Conservation (phyloP, 495 filamentous ascomycete genomes). For the Neurospora sp. region DNA sequence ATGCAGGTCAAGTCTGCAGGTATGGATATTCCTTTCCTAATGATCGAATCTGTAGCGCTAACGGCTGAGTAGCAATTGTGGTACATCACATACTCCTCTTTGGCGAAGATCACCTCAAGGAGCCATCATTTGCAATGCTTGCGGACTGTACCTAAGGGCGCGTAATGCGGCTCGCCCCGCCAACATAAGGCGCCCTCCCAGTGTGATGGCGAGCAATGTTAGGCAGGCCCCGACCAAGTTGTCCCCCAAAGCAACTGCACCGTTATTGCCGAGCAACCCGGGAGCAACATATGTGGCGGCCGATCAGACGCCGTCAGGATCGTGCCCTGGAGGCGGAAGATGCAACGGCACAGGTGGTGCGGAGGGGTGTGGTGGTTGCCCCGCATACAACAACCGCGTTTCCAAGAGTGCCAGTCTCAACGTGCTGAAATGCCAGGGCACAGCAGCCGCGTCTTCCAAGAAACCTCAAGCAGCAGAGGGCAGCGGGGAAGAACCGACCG, state of each 20-base stretch:
- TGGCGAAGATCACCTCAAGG: constrained; percentile 92
- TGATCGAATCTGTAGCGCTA: constrained; percentile 8
- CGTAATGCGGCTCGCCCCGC: constrained; percentile 83
- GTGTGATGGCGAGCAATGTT: constrained; percentile 27
- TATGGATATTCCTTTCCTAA: constrained; percentile 16
- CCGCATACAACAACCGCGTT: constrained; percentile 93
- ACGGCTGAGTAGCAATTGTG: constrained; percentile 66
- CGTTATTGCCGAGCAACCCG: constrained; percentile 31
- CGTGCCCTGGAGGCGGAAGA: constrained; percentile 87
- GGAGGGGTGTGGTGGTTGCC: constrained; percentile 92
- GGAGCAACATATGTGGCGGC: constrained; percentile 70
- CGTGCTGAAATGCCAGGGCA: constrained; percentile 38
- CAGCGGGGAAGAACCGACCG: constrained; percentile 27
- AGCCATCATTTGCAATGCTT: constrained; percentile 95
- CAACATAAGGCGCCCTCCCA: constrained; percentile 65
- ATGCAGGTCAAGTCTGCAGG: constrained; percentile 47
- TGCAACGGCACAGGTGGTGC: constrained; percentile 96
- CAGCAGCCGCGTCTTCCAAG: constrained; percentile 11
- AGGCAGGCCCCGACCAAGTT: constrained; percentile 27
- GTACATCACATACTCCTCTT: constrained; percentile 83
- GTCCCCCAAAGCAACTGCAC: constrained; percentile 22
- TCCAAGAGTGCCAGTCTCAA: constrained; percentile 72
- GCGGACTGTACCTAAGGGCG: constrained; percentile 88
- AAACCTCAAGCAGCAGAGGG: constrained; percentile 15
- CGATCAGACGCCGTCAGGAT: constrained; percentile 63